Base-by-base conservation (phyloP, 2,329 filamentous ascomycete genomes). In the Colletotrichum sidae region DNA sequence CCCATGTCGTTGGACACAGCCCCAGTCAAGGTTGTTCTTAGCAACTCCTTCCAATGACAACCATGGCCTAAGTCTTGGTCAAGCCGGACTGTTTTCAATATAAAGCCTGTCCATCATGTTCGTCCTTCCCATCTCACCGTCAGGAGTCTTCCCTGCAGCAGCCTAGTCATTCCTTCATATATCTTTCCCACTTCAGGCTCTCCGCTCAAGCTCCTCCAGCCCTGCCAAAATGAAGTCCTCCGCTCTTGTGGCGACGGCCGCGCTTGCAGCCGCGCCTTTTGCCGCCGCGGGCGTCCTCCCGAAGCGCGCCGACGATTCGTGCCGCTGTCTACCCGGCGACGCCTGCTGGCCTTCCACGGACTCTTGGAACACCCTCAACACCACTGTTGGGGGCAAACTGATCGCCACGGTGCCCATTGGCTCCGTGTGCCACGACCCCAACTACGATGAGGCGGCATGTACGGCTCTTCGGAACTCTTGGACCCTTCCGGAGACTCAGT, bases 351-450 rank as follows among this genome's bases (percentile, higher is more conserved):
- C 88, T 0, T 73, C 75, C 0, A 25, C 68, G 1, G 50, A 69
- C 1, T 72, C 74, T 6, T 90, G 87, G 87, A 69, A 75, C 7
- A 59, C 70, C 0, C 80, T 90, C 55, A 88, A 90, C 69, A 58
- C 71, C 12, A 81, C 86, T 1, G 75, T 89, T 2, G 75, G 77
- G 25, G 86, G 84, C 1, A 77, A 75, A 5, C 75, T 90, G 35
- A 76, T 89, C 46, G 78, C 80, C 10, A 87, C 84, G 0, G 74
- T 82, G 2, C 87, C 88, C 0, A 70, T 88, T 3, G 87, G 80
- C 0, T 72, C 80, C 2, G 76, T 81, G 1, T 90, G 87, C 70
- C 86, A 89, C 68, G 75, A 79, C 38, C 77, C 74, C 6, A 69
- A 69, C 15, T 86, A 84, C 69, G 74, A 87, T 70, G 78, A 76